A percentile compares a stretch with the other conserved stretches of the same genome.
Conservation (phyloP, 73 alveolate genomes). For the Tetrahymena thermophila region DNA sequence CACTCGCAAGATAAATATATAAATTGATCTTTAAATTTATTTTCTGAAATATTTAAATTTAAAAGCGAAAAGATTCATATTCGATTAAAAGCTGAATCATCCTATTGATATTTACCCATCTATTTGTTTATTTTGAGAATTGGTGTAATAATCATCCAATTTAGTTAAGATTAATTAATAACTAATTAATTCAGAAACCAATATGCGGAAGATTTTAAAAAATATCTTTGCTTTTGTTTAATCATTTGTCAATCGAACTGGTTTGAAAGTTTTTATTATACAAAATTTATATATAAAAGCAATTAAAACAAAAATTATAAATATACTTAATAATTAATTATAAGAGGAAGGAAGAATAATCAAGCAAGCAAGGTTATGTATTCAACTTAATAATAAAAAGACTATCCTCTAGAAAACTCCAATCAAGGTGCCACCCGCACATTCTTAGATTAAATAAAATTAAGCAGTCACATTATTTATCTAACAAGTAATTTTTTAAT, state of each 20-base stretch:
- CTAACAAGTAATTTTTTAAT: not conserved
- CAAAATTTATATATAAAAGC: not conserved
- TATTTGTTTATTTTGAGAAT: not conserved
- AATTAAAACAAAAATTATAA: not conserved
- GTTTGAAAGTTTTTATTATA: not conserved
- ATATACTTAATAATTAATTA: not conserved
- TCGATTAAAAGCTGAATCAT: not conserved
- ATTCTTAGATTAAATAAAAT: not conserved
- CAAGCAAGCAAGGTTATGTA: not conserved
- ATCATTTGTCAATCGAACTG: not conserved
- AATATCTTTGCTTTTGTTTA: not conserved
- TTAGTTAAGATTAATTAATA: not conserved
- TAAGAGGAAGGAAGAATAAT: not conserved
- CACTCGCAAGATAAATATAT: not conserved
- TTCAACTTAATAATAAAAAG: not conserved
- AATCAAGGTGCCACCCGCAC: not conserved
- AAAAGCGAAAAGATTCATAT: not conserved
- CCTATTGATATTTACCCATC: not conserved
- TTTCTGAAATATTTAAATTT: too few species aligned
- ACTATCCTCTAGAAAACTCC: not conserved
- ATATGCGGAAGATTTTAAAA: not conserved
- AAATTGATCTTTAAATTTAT: too few species aligned
- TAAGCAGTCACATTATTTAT: not conserved
- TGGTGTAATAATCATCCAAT: not conserved
- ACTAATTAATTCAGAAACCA: not conserved